Percentiles rank a stretch among this genome's conserved stretches.
These are phyloP conservation scores for Dicorynia guianensis DNA, from an alignment of 306 rosid genomes.

Conservation along the genomic window DNA sequence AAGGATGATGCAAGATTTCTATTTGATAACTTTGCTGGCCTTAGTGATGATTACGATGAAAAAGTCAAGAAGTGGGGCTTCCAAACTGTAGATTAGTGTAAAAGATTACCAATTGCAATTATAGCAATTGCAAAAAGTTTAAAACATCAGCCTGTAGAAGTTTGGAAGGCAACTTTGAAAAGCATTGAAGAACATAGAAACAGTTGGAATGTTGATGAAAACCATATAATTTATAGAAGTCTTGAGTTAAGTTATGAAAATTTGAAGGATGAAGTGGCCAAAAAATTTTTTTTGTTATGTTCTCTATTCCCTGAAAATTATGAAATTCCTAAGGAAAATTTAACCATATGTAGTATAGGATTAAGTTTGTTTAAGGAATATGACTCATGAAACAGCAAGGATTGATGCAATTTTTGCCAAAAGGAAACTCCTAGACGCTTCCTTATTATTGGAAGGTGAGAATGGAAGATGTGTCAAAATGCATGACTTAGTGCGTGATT, in stretches of 20 bases:
- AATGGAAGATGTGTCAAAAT: background rate
- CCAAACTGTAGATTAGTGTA: background rate
- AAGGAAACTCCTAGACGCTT: background rate
- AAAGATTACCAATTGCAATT: constrained; percentile 8
- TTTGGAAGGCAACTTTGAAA: background rate
- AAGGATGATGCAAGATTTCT: background rate
- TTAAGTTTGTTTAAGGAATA: background rate
- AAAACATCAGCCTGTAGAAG: background rate
- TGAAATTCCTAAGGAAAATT: background rate
- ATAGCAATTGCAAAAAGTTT: background rate
- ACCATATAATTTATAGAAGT: background rate
- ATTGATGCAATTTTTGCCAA: rapidly evolving
- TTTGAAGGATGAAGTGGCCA: background rate
- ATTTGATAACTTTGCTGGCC: background rate
- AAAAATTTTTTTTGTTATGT: background rate
- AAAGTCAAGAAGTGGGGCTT: background rate
- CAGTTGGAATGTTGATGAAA: background rate
- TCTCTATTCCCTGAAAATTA: too few species aligned
- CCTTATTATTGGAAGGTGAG: background rate
- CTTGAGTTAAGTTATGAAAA: background rate
- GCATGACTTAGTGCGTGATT: too few species aligned
- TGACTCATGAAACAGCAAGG: rapidly evolving
- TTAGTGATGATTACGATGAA: too few species aligned
- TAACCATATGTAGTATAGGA: background rate
- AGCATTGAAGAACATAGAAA: background rate